Base-by-base conservation (phyloP, 495 filamentous ascomycete species). In the Opeltia flavorubescens region DNA sequence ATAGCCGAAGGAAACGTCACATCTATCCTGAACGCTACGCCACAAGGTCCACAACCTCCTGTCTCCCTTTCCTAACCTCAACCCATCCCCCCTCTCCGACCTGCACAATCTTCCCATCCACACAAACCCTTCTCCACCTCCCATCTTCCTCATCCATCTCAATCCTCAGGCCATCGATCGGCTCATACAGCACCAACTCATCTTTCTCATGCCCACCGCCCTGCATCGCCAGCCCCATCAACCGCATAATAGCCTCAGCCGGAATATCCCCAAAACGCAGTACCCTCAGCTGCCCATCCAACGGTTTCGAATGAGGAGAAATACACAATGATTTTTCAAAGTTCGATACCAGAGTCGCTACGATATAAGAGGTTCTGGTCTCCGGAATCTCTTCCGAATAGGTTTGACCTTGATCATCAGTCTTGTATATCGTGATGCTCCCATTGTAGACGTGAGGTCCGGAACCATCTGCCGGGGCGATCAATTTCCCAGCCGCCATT, bases 101-200 rank as follows among this genome's bases (percentile, higher is more conserved):
- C 46, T 70, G 71, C 8, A 94, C 72, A 51, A 94, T 89, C 48
- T 80, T 83, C 11, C 89, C 89, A 65, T 96, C 89, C 20, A 96
- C 66, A 57, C 89, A 96, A 2, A 93, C 74, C 50, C 86, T 75
- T 47, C 88, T 66, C 87, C 86, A 95, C 50, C 76, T 67, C 34
- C 75, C 67, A 36, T 77, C 68, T 12, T 56, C 48, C 53, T 89
- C 81, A 7, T 69, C 48, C 30, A 93, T 77, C 28, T 78, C 68
- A 25, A 94, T 75, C 36, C 67, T 68, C 20, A 89, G 36, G 20
- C 72, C 70, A 2, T 79, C 73, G 33, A 86, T 63, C 21, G 71
- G 65, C 17, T 76, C 70, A 59, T 95, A 95, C 0, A 70, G 68
- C 1, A 89, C 82, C 26, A 51, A 51, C 6, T 63, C 54, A 55